A percentile compares a stretch with the other conserved stretches of the same genome.
Conservation (phyloP, 73 alveolate species). For the Paramecium caudatum region DNA sequence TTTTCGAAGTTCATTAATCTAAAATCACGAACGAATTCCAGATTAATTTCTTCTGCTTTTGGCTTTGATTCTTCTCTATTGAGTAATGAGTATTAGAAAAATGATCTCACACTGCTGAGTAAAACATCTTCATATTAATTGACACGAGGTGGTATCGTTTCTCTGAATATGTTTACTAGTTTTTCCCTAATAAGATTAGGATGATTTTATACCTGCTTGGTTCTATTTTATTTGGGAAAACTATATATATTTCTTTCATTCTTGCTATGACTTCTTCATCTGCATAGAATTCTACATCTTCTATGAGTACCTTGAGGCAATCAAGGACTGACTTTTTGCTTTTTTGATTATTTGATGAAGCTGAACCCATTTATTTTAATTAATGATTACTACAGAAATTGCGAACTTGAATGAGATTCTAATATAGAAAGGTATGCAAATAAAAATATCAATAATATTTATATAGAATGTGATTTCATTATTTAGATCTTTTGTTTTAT, state of each 20-base stretch:
- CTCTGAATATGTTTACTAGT: background rate
- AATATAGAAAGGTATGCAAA: background rate
- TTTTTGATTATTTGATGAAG: background rate
- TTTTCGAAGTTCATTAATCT: slow-evolving; percentile 19
- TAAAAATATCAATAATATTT: background rate
- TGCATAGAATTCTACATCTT: background rate
- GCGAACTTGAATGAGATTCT: too few species aligned
- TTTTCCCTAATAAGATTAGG: background rate
- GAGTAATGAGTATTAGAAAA: background rate
- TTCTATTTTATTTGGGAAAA: background rate
- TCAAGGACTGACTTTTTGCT: background rate
- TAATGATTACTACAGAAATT: background rate
- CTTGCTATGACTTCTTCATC: background rate
- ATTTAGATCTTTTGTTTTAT: background rate
- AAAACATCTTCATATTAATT: background rate
- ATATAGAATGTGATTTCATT: background rate
- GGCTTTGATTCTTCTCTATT: too few species aligned
- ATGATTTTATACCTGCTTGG: background rate
- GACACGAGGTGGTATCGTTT: background rate
- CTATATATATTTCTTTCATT: background rate
- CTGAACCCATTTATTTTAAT: background rate
- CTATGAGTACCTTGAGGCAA: background rate
- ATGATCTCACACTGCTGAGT: background rate
- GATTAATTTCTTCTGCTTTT: background rate
- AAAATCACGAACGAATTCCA: background rate